A percentile compares a stretch with the other conserved stretches of the same genome.
phyloP scores from a whole-genome alignment of 2,329 filamentous ascomycete species.

The Blumeria hordei region DNA sequence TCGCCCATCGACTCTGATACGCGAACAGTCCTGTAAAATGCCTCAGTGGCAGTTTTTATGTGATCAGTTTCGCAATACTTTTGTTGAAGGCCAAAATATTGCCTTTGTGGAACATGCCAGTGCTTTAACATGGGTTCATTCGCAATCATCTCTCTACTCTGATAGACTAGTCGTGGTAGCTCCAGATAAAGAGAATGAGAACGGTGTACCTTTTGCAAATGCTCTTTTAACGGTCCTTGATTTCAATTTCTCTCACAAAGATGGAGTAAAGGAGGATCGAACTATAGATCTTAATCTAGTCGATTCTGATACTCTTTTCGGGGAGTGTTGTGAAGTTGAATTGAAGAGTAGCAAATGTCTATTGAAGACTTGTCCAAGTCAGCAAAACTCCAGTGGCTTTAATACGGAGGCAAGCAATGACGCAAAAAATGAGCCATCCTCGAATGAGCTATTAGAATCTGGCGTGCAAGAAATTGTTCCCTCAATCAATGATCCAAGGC shows the following conservation, averaged over 20 bases:
- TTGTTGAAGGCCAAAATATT: constrained; percentile 42
- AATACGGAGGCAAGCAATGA: not conserved
- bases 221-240: constrained; percentile 50
- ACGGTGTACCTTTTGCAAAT: constrained; percentile 53
- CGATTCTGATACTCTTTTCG: constrained; percentile 43
- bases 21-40: constrained; percentile 16
- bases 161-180: constrained; percentile 47
- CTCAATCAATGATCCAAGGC: constrained; percentile 1
- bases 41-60: constrained; percentile 47
- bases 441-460: not conserved
- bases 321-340: constrained; percentile 50
- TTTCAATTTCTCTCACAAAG: constrained; percentile 36
- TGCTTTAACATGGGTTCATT: constrained; percentile 47
- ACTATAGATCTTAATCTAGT: constrained; percentile 52
- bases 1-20: constrained; percentile 7
- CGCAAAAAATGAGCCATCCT: not conserved
- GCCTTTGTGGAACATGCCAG: constrained; percentile 40
- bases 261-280: constrained; percentile 32
- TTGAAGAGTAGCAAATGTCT: constrained; percentile 22
- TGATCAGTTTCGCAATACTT: constrained; percentile 44
- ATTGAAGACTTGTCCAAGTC: not conserved
- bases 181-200: constrained; percentile 40
- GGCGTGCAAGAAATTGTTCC: not conserved
- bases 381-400: not conserved
- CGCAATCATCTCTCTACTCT: constrained; percentile 23